These are phyloP conservation scores for Ilex paraguariensis DNA, from an alignment of 305 asterid species.

Conservation along the genomic window DNA sequence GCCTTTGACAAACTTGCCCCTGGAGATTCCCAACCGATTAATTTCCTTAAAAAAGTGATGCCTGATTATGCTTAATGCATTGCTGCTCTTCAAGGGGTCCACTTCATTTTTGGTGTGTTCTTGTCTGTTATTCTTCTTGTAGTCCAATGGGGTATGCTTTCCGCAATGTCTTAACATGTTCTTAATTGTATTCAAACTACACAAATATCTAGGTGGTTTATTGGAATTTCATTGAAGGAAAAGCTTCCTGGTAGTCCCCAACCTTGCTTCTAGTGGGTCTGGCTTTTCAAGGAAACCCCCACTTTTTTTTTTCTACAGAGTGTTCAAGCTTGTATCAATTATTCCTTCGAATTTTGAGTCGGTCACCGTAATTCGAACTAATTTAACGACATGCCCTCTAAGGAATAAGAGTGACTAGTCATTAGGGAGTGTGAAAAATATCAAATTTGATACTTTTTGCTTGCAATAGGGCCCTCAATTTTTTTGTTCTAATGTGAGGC, in stretches of 20 bases:
- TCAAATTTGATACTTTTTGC: no score
- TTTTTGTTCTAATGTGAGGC: no score
- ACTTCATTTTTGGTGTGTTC: conserved; percentile 5
- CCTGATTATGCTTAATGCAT: conserved; percentile 58
- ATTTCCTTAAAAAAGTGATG: conserved; percentile 81
- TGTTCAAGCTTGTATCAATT: no score
- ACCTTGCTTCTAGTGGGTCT: no score
- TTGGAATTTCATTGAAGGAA: neutral
- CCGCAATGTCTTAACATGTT: conserved; percentile 17
- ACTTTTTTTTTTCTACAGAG: no score
- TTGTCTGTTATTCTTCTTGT: neutral
- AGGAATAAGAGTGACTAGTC: no score
- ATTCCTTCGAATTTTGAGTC: no score
- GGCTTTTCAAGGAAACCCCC: no score
- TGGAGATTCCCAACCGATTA: conserved; percentile 66
- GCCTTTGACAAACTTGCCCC: conserved; percentile 78
- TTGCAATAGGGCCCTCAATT: no score
- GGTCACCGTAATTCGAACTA: no score
- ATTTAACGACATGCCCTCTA: no score
- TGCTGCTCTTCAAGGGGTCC: conserved; percentile 14
- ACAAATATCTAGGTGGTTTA: neutral
- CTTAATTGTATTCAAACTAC: neutral
- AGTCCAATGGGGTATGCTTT: neutral
- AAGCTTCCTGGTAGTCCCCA: neutral
- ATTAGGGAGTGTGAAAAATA: no score